Percentiles rank a stretch among this genome's conserved stretches.
Evolutionary conservation across 805 yeast genomes (phyloP).

Genomic region (Kodamaea kaohsiungensis): DNA sequence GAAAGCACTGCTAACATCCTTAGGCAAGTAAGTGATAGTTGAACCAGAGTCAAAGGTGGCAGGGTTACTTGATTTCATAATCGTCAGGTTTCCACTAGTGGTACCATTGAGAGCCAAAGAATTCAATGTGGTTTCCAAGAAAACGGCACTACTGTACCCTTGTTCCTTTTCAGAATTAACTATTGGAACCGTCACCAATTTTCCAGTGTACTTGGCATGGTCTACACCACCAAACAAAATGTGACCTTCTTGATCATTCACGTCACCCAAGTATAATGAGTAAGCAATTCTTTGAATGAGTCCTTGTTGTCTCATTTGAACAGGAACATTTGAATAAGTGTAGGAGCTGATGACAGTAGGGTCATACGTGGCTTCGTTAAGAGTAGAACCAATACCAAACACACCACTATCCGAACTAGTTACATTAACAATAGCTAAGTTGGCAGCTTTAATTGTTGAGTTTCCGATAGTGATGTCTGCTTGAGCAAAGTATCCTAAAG

Average conservation of each 20-base stretch:
- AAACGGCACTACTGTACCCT: conserved; percentile 39
- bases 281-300: conserved; percentile 33
- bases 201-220: conserved; percentile 39
- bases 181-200: conserved; percentile 34
- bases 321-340: conserved; percentile 42
- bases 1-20: background rate
- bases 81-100: background rate
- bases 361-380: conserved; percentile 59
- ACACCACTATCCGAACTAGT: conserved; percentile 49
- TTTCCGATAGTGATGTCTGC: conserved; percentile 57
- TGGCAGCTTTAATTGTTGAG: conserved; percentile 47
- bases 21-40: background rate
- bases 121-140: conserved; percentile 41
- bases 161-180: conserved; percentile 39
- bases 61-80: background rate
- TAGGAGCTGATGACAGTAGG: conserved; percentile 18
- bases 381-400: conserved; percentile 69
- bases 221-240: conserved; percentile 47
- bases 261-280: conserved; percentile 36
- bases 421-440: conserved; percentile 72
- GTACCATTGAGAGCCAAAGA: conserved; percentile 9
- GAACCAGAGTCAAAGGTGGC: background rate
- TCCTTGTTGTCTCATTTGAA: conserved; percentile 33
- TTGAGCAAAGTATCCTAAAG: conserved; percentile 55
- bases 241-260: conserved; percentile 28